These are phyloP conservation scores for Alternaria hordeiaustralica DNA, from an alignment of 2,329 filamentous ascomycete genomes.

Conservation along the genomic window DNA sequence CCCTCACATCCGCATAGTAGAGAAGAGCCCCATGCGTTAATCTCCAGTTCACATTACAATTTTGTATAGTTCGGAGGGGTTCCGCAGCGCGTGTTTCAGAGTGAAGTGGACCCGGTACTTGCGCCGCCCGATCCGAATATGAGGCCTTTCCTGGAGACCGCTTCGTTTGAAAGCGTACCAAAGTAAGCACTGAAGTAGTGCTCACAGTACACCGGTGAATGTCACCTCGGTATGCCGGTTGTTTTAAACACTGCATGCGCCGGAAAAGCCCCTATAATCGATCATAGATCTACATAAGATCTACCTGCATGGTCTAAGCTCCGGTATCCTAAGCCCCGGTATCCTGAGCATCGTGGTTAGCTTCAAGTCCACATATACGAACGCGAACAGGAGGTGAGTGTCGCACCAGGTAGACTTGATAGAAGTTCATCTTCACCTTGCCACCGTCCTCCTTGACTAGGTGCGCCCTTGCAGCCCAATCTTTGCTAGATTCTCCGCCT, in stretches of 20 bases:
- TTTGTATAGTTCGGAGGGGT: neutral
- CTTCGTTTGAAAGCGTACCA: neutral
- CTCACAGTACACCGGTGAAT: neutral
- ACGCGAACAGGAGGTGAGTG: constrained; percentile 10
- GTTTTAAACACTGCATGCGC: constrained; percentile 2
- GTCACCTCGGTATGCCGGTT: neutral
- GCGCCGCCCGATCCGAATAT: neutral
- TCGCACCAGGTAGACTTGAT: constrained; percentile 63
- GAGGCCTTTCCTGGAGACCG: neutral
- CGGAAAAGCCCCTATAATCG: neutral
- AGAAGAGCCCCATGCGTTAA: neutral
- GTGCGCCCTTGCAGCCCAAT: constrained; percentile 63
- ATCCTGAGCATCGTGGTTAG: constrained; percentile 12
- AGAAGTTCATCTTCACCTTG: constrained; percentile 61
- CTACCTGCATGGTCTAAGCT: constrained; percentile 14
- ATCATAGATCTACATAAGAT: constrained; percentile 5
- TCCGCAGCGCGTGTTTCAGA: neutral
- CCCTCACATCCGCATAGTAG: neutral
- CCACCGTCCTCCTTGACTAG: constrained; percentile 60
- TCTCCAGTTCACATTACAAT: neutral
- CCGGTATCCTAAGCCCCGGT: constrained; percentile 21
- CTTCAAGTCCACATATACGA: neutral
- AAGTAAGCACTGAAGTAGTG: neutral
- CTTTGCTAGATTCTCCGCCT: constrained; percentile 54
- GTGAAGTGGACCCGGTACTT: neutral